phyloP scores from a whole-genome alignment of 169 alveolate species.

The Cryptosporidium xiaoi region DNA sequence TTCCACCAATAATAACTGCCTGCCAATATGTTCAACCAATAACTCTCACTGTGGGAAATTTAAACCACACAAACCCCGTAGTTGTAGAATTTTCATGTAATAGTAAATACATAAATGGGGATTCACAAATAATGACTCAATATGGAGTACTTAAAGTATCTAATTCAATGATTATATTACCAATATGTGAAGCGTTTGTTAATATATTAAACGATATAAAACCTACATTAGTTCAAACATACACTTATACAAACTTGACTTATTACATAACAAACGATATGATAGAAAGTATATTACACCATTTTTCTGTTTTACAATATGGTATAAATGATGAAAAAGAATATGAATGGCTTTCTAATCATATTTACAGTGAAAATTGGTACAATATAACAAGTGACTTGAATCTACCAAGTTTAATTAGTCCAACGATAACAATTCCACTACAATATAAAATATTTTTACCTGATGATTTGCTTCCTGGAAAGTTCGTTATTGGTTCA shows the following conservation, averaged over 20 bases:
- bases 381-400: slow-evolving; percentile 36
- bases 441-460: slow-evolving; percentile 44
- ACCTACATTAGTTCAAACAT: slow-evolving; percentile 51
- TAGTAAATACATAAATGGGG: slow-evolving; percentile 3
- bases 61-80: slow-evolving; percentile 48
- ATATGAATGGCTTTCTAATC: slow-evolving; percentile 55
- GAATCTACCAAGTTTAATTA: slow-evolving; percentile 3
- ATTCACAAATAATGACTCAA: slow-evolving; percentile 36
- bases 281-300: slow-evolving; percentile 4
- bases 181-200: slow-evolving; percentile 44
- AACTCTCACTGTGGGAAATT: slow-evolving; percentile 48
- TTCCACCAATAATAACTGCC: slow-evolving; percentile 53
- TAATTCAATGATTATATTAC: slow-evolving; percentile 32
- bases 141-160: slow-evolving; percentile 40
- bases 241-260: slow-evolving; percentile 62
- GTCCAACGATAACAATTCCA: slow-evolving; percentile 39
- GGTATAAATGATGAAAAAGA: slow-evolving; percentile 15
- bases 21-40: slow-evolving; percentile 63
- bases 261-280: slow-evolving; percentile 59
- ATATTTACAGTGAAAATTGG: slow-evolving; percentile 65
- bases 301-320: slow-evolving; percentile 28
- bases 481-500: slow-evolving; percentile 31
- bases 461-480: slow-evolving; percentile 57
- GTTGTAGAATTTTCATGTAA: slow-evolving; percentile 63
- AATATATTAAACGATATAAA: slow-evolving; percentile 25